Percentiles rank a stretch among this genome's conserved stretches.
These are phyloP conservation scores for Isabelozyma rhagii DNA, from an alignment of 805 yeast species.

Conservation along the genomic window DNA sequence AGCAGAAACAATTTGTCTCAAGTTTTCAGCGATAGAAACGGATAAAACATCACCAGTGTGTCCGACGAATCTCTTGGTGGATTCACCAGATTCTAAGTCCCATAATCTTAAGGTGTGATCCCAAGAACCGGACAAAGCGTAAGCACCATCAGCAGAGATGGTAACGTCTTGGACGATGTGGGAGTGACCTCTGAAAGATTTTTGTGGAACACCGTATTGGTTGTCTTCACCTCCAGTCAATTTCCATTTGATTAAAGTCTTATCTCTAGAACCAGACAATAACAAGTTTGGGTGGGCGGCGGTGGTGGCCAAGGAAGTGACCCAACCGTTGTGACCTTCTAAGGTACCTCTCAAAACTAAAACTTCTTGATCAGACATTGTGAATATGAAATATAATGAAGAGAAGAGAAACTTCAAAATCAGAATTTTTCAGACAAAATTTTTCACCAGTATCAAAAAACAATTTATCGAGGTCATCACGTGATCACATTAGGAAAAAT, in stretches of 20 bases:
- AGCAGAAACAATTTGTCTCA: slow-evolving; percentile 97
- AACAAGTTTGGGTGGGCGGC: slow-evolving; percentile 97
- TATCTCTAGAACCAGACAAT: slow-evolving; percentile 98
- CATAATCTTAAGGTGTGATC: slow-evolving; percentile 98
- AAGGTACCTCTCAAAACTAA: slow-evolving; percentile 99
- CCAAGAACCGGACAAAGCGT: slow-evolving; percentile 99
- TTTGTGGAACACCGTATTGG: slow-evolving; percentile 97
- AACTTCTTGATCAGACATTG: slow-evolving; percentile 88
- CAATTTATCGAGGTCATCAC: not conserved
- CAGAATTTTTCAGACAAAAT: slow-evolving; percentile 11
- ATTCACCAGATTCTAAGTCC: slow-evolving; percentile 93
- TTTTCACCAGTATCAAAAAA: slow-evolving; percentile 10
- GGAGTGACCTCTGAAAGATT: slow-evolving; percentile 96
- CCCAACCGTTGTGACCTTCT: slow-evolving; percentile 88
- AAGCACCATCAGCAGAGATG: slow-evolving; percentile 96
- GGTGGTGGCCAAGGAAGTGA: slow-evolving; percentile 96
- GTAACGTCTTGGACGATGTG: slow-evolving; percentile 98
- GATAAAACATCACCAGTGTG: slow-evolving; percentile 97
- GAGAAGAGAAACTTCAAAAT: not conserved
- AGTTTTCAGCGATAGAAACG: slow-evolving; percentile 92
- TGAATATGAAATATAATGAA: slow-evolving; percentile 4
- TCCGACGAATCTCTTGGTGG: slow-evolving; percentile 93
- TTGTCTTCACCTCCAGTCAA: slow-evolving; percentile 88
- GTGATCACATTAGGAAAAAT: slow-evolving; percentile 4
- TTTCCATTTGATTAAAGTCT: slow-evolving; percentile 97